Evolutionary conservation across 805 yeast genomes (phyloP), one percentile per base, ranked within the genome.

Genomic region (Myxozyma melibiosi): DNA sequence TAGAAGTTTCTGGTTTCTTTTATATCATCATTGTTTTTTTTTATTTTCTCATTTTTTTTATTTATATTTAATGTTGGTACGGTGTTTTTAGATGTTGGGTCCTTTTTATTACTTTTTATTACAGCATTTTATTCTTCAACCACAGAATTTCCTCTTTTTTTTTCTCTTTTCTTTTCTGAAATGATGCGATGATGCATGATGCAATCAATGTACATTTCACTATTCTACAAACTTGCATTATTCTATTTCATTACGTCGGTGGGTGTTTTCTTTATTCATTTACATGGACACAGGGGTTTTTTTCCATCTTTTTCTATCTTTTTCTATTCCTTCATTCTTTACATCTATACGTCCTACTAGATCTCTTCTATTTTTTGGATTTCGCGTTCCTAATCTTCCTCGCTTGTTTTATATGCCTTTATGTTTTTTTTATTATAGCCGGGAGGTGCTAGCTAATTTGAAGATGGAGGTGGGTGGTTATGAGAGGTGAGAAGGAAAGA

Each of bases 31-130:
- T 18, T 28, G 35, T 11, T 54, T 34, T 24, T 35, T 28, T 18
- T 14, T 18, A 28, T n/a, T 24, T 54, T 28, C 45, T 51, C 28
- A 6, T 25, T 13, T 43, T 51, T 39, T 14, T 8, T 25, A 30
- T 45, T 20, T 51, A 4, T 4, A 20, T 48, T 48, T 51, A 37
- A 41, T 41, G 34, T 20, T 41, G 53, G 53, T 24, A 41, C 35
- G 55, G 49, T 43, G 44, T 43, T 51, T 42, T 22, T 43, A 42
- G 44, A 43, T 34, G 37, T 22, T 51, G 48, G 43, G 31, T 18
- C 33, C n/a, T 47, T 47, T n/a, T 43, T 49, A 18, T 28, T 24
- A n/a, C 24, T 30, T 40, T 27, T 13, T 22, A 13, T 13, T 35
- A 31, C 38, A 37, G 40, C 24, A 11, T 47, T 8, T 30, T 30